Conservation (phyloP, 148 eudicot species). For the Euryodendron excelsum region DNA sequence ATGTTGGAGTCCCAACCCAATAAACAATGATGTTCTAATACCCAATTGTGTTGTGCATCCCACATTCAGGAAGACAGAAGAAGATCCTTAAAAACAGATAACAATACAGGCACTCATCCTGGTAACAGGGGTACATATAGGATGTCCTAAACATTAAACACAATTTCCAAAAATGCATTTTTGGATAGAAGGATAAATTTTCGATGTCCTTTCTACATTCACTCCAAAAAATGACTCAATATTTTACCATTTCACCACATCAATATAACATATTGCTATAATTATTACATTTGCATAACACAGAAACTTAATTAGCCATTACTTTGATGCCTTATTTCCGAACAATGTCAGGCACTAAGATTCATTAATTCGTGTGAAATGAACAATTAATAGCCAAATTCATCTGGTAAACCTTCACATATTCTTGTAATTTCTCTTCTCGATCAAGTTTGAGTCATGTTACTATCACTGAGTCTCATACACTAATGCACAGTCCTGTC, state of each 20-base stretch:
- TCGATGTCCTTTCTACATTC: background rate
- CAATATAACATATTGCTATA: too few species aligned
- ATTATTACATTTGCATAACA: too few species aligned
- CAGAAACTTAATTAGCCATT: too few species aligned
- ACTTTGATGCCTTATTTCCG: too few species aligned
- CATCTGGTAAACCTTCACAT: background rate
- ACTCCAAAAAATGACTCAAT: too few species aligned
- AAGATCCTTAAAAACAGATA: background rate
- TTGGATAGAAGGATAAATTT: too few species aligned
- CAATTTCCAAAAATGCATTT: too few species aligned
- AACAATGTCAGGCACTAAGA: background rate
- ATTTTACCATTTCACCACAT: background rate
- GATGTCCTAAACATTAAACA: background rate
- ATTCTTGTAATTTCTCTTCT: conserved; percentile 29
- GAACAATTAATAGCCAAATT: background rate
- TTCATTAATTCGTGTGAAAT: background rate
- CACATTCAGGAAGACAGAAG: background rate
- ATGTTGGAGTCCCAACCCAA: too few species aligned
- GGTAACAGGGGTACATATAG: background rate
- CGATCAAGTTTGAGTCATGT: conserved; percentile 48
- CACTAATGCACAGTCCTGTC: background rate
- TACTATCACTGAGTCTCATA: conserved; percentile 21
- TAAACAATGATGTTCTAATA: too few species aligned
- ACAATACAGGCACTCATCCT: background rate
- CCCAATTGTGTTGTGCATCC: background rate